These are phyloP conservation scores for Nadsonia commutata DNA, from an alignment of 1,139 yeast species.

Conservation along the genomic window DNA sequence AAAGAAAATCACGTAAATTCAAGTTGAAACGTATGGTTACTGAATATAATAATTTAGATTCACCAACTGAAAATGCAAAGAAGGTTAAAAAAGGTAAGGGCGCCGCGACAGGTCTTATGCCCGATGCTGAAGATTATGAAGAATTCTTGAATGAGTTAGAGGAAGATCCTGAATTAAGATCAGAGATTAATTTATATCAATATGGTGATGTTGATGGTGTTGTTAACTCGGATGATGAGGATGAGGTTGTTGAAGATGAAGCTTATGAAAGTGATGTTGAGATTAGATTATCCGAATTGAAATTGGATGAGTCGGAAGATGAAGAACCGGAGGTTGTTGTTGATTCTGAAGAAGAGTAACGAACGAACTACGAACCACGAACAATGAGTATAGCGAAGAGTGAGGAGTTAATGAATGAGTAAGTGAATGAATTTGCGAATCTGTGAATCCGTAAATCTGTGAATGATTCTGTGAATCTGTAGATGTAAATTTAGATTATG, in stretches of 20 bases:
- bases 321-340: constrained; percentile 5
- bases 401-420: no score
- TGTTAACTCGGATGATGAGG: constrained; percentile 23
- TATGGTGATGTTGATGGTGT: constrained; percentile 21
- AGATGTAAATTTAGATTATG: no score
- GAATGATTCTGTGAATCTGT: no score
- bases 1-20: constrained; percentile 78
- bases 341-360: background rate
- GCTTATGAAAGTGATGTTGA: constrained; percentile 16
- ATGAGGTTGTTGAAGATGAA: constrained; percentile 33
- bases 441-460: no score
- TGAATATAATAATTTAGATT: constrained; percentile 80
- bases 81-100: constrained; percentile 69
- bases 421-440: no score
- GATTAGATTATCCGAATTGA: constrained; percentile 1
- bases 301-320: constrained; percentile 8
- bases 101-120: constrained; percentile 27
- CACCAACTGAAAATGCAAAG: constrained; percentile 28
- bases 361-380: constrained; percentile 13
- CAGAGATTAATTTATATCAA: constrained; percentile 77
- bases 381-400: no score
- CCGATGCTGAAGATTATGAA: constrained; percentile 92
- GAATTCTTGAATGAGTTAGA: constrained; percentile 92
- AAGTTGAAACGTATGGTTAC: constrained; percentile 96
- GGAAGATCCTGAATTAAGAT: constrained; percentile 92